Evolutionary conservation across 2,329 filamentous ascomycete species (phyloP), one percentile per base, ranked within the genome.

Genomic region (Epichloe sp.): DNA sequence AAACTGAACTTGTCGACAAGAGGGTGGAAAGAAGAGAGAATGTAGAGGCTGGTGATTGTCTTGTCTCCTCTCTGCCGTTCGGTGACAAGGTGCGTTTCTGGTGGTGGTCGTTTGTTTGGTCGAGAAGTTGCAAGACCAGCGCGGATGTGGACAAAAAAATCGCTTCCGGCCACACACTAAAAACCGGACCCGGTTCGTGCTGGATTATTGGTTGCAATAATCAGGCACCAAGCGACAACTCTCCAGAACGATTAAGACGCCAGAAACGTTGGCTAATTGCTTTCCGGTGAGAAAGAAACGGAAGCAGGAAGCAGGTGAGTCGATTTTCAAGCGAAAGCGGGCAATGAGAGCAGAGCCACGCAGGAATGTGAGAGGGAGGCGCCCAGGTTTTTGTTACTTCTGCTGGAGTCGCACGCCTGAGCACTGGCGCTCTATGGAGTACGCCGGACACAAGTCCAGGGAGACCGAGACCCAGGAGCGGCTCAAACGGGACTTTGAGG

Each of bases 331-430:
- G 7, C 7, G 26, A 26, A 26, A 26, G 26, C 40, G 19, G 40
- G 6, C 21, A 42, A 11, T 12, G 17, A 23, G 37, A 26, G 23
- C 12, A 6, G 35, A 34, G 40, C 5, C 15, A 8, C 35, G 15
- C 35, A 36, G 21, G 31, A 47, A 43, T 47, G 49, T 38, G 35
- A 47, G 17, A 23, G 38, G 26, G 49, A 51, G 23, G 26, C 21
- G 44, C 14, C 49, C 26, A 43, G 36, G 34, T 15, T 47, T 51
- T 47, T 51, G 49, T 51, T 23, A 26, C 41, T 43, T 23, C 23
- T 43, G 26, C 19, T 21, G 19, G 26, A 38, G 49, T 37, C 38
- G 11, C 36, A 36, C 36, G 23, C 11, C 15, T 15, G 4, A 26
- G 26, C 26, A 26, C 26, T 8, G 23, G 23, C 23, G 6, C 23